Percentiles rank a stretch among this genome's conserved stretches.
Conservation (phyloP, 768 basidiomycete genomes). For the Gelatoporia subvermispora region DNA sequence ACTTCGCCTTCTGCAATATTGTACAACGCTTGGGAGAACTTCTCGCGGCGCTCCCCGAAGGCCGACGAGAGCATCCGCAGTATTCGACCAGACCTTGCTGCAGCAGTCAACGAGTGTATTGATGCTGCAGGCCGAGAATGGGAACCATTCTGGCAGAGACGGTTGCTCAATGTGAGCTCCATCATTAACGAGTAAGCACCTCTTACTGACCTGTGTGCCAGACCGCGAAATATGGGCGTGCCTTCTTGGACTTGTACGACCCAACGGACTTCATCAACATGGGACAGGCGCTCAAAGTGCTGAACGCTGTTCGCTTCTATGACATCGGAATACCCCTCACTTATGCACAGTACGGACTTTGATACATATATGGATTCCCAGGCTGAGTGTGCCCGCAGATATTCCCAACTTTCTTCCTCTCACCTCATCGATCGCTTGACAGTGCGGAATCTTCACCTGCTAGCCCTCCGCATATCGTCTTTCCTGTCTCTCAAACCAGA, state of each 20-base stretch:
- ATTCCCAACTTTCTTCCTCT: slow-evolving; percentile 73
- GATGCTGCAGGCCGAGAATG: slow-evolving; percentile 92
- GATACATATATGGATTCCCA: no score
- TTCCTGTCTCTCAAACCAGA: slow-evolving; percentile 83
- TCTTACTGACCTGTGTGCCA: slow-evolving; percentile 23
- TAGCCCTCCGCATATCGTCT: slow-evolving; percentile 85
- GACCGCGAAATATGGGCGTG: slow-evolving; percentile 96
- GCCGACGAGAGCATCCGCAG: slow-evolving; percentile 89
- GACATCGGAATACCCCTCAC: slow-evolving; percentile 94
- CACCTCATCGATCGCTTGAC: slow-evolving; percentile 81
- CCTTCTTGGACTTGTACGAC: slow-evolving; percentile 90
- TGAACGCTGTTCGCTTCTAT: slow-evolving; percentile 88
- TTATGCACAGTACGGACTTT: slow-evolving; percentile 71
- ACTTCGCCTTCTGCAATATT: slow-evolving; percentile 88
- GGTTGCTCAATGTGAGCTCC: slow-evolving; percentile 66
- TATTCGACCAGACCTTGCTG: slow-evolving; percentile 80
- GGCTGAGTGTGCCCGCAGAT: no score
- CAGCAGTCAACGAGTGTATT: slow-evolving; percentile 87
- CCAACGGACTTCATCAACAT: slow-evolving; percentile 89
- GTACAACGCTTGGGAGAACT: slow-evolving; percentile 89
- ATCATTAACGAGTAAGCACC: not conserved
- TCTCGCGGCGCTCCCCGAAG: slow-evolving; percentile 78
- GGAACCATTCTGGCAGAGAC: slow-evolving; percentile 87
- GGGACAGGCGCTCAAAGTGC: slow-evolving; percentile 88
- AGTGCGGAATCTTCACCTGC: slow-evolving; percentile 82